These are phyloP conservation scores for Cyclostephanos tholiformis DNA, from an alignment of 108 stramenopile genomes.

Conservation along the genomic window DNA sequence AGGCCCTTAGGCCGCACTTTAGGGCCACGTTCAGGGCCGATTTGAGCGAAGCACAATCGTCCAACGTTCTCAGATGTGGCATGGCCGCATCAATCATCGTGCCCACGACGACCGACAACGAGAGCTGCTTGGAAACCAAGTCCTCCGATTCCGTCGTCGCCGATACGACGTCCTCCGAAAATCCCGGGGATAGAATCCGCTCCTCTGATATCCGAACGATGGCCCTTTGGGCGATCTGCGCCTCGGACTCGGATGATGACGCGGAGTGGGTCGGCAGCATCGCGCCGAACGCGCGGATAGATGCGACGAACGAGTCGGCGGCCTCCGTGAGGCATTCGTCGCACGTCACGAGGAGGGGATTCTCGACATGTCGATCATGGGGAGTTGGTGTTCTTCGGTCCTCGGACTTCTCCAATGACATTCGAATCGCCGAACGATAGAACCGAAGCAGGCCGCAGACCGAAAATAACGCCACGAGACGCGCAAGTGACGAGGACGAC, in stretches of 20 bases:
- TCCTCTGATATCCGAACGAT: conserved; percentile 63
- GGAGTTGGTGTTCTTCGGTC: neutral
- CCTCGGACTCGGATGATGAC: conserved; percentile 62
- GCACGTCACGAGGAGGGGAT: conserved; percentile 60
- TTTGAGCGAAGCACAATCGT: conserved; percentile 71
- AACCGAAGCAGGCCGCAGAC: conserved; percentile 83
- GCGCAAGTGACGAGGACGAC: conserved; percentile 52
- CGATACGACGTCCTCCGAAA: conserved; percentile 50
- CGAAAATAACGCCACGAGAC: conserved; percentile 69
- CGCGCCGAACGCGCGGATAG: conserved; percentile 76
- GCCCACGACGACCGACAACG: conserved; percentile 65
- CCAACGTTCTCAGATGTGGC: conserved; percentile 59
- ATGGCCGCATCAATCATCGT: conserved; percentile 72
- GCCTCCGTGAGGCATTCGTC: conserved; percentile 74
- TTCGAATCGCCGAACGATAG: conserved; percentile 71
- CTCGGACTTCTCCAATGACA: conserved; percentile 55
- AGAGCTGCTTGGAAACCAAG: conserved; percentile 49
- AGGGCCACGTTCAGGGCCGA: conserved; percentile 53
- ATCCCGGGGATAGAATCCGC: conserved; percentile 77
- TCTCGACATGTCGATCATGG: conserved; percentile 23
- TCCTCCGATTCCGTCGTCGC: conserved; percentile 22
- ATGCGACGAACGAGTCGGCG: conserved; percentile 72
- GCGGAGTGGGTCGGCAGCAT: conserved; percentile 67
- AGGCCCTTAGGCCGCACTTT: conserved; percentile 57
- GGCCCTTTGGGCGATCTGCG: conserved; percentile 66